Evolutionary conservation across 179 eudicot species (phyloP), one percentile per base, ranked within the genome.

Genomic region (Silene coronaria): DNA sequence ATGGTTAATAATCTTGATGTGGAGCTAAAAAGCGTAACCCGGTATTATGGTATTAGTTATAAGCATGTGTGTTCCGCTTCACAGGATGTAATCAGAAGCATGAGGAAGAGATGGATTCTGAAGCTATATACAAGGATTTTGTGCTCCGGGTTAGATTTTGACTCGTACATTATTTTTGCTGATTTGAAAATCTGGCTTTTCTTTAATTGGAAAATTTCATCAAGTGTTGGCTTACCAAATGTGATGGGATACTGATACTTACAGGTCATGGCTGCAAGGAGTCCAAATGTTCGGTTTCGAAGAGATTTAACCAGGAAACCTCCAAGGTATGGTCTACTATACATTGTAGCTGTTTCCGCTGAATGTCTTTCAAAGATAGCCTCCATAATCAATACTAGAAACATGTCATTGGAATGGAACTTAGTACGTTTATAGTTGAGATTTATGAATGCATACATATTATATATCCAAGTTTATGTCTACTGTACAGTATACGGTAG

Each of bases 231-330:
- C 71, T 71, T 24, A 51, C 21, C 45, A 59, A 22, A 22, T 42
- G 21, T 36, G 59, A n/a, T 75, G 19, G 32, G 58, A 53, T 16
- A 65, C 67, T n/a, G 58, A 53, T 16, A 23, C 22, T 6, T 66
- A 67, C 84, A 94, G 98, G 97, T 93, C 14, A 90, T 95, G 97
- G 97, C 97, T 81, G 97, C 97, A 55, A 91, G 99, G 75, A 95
- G 99, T 70, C 97, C 99, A 30, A 87, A 95, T 77, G 82, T 92
- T 2, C 80, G 79, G 60, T 87, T 91, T 70, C 85, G 82, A 58
- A 86, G 83, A 80, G 83, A 84, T 59, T 80, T 95, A 5, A 88
- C 72, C 73, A 85, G 87, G 70, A 86, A 82, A 78, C 76, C 87
- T 61, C 73, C 80, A 3, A 82, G 90, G 90, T 89, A 82, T 4